Base-by-base conservation (phyloP, 1,139 yeast species). In the Lodderomyces orthopsilosis region DNA sequence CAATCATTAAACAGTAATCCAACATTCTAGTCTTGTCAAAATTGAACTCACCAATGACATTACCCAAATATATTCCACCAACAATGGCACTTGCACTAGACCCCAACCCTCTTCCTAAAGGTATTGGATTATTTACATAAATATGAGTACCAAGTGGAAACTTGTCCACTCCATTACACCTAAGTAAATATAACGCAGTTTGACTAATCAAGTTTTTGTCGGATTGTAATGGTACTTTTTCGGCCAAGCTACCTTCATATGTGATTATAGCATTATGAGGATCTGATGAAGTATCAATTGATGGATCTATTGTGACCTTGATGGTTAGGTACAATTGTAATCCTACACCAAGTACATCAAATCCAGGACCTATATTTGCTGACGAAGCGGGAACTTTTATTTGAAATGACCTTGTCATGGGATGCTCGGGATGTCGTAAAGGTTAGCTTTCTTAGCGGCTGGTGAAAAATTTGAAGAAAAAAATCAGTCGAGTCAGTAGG, bases 61-160 rank as follows among this genome's bases (percentile, higher is more conserved):
- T 88, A 37, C 95, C 98, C 35, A 93, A 74, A 68, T 90, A 74
- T n/a, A 87, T 93, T 53, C 98, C 98, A 12, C 95, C 98, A 21
- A 93, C 98, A 32, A 93, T 96, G 33, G 98, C 98, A 9, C 98
- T 96, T 40, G 97, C 98, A n/a, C 95, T 86, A 1, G 98, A 91
- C 1, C 98, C 98, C 48, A 93, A 75, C 7, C 98, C 98, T 62
- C 98, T 82, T 24, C 98, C 98, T 50, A 93, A 73, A 6, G 98
- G 98, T 53, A 93, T 90, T 24, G 97, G 96, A 65, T 93, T 93
- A 48, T 70, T 74, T 45, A 93, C 94, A 49, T 80, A 85, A 38
- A 93, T 75, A 42, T 70, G 76, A n/a, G 98, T 91, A 26, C 96
- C 96, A 9, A 64, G 58, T 32, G 98, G 97, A 68, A 93, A 93